Evolutionary conservation across 169 alveolate species (phyloP), one percentile per base, ranked within the genome.

Genomic region (Blepharisma undulans): DNA sequence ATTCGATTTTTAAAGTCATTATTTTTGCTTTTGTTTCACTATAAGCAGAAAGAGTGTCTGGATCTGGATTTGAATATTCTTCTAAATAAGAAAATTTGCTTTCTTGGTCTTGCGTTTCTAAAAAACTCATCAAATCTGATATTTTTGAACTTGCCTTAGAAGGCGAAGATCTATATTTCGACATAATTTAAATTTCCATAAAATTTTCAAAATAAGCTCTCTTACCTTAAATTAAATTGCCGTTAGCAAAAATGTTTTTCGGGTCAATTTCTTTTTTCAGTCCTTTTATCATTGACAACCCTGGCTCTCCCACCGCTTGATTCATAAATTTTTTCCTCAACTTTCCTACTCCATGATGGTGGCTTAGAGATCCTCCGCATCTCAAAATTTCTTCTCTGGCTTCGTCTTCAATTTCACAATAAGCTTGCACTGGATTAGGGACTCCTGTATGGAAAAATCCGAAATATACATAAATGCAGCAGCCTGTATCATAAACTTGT

Each of bases 321-420:
- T 92, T 82, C 95, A 94, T 78, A 87, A 94, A 96, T 87, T 92
- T 76, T 85, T 94, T 94, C 79, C 98, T 95, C 80, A 96, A 84
- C 92, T 97, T 97, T 21, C 98, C 98, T 27, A 97, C 95, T 76
- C 98, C 98, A 90, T 97, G 98, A 92, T 97, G 98, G 89, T 97
- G 98, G 61, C 97, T 94, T 7, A 97, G 78, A 30, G 96, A 87
- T 1, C 98, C 98, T 32, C 98, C 98, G 78, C 89, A 76, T 89
- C 79, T 95, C 93, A 96, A 76, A 22, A 95, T 93, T 85, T 92
- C 98, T 66, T 94, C 96, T 87, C 98, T 95, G 27, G 97, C 97
- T 22, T 95, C 96, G 59, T 96, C 95, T 78, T 97, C 98, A 60
- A 97, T 91, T 59, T 92, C 96, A 27, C 91, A 85, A 82, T 95